Conservation (phyloP, 306 rosid species). For the Cicer cuneatum region DNA sequence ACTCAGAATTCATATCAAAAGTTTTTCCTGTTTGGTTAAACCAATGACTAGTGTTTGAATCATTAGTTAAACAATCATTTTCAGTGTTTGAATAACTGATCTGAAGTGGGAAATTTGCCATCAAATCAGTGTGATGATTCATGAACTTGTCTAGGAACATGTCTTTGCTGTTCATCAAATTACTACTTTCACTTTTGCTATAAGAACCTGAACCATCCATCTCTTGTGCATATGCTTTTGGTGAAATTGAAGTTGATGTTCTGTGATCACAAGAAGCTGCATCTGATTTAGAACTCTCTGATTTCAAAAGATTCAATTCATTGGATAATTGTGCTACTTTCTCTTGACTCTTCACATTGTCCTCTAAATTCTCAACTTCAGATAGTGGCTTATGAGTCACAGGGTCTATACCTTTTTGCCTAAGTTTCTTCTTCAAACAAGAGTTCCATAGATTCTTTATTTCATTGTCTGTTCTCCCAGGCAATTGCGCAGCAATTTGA, state of each 20-base stretch:
- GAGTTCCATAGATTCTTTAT: conserved; percentile 95
- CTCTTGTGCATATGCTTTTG: conserved; percentile 46
- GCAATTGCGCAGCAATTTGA: conserved; percentile 82
- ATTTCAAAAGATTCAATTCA: conserved; percentile 56
- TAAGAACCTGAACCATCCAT: conserved; percentile 48
- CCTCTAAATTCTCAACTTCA: conserved; percentile 56
- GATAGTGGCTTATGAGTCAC: conserved; percentile 71
- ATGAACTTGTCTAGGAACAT: conserved; percentile 51
- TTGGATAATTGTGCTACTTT: conserved; percentile 47
- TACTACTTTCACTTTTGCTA: conserved; percentile 31
- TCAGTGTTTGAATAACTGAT: conserved; percentile 49
- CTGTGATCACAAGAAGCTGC: conserved; percentile 51
- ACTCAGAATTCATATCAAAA: conserved; percentile 55
- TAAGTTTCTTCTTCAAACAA: conserved; percentile 81
- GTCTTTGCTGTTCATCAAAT: conserved; percentile 44
- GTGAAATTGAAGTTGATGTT: conserved; percentile 44
- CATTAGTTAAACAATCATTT: conserved; percentile 31
- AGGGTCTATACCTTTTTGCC: conserved; percentile 89
- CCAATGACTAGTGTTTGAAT: conserved; percentile 54
- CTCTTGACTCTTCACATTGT: conserved; percentile 47
- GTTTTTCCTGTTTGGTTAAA: conserved; percentile 50
- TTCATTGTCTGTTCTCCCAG: conserved; percentile 91
- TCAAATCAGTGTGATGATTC: conserved; percentile 48
- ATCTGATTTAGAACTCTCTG: conserved; percentile 58
- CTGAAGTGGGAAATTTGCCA: conserved; percentile 53